A percentile compares a stretch with the other conserved stretches of the same genome.
phyloP scores from a whole-genome alignment of 2,329 filamentous ascomycete species.

The Phialophora macrospora region DNA sequence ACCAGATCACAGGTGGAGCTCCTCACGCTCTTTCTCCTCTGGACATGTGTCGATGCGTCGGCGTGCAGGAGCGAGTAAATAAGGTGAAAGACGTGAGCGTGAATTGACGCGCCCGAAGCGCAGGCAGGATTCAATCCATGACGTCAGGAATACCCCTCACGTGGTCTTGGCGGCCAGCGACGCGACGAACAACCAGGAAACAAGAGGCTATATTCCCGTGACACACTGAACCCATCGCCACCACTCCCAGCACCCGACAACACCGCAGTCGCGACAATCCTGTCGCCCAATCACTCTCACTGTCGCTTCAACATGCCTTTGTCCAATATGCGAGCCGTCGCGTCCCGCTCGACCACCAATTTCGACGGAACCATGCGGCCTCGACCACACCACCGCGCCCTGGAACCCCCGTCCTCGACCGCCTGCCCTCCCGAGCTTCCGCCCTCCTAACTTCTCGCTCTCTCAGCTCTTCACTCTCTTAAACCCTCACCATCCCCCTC shows the following conservation, averaged over 20 bases:
- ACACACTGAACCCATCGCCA: neutral
- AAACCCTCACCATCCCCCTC: neutral
- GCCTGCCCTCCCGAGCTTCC: neutral
- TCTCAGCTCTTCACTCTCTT: neutral
- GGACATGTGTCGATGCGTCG: neutral
- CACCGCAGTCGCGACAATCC: neutral
- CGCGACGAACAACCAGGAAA: no score
- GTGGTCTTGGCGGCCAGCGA: neutral
- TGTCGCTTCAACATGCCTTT: neutral
- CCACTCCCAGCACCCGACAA: neutral
- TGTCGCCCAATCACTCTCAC: neutral
- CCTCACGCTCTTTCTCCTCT: neutral
- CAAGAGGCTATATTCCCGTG: neutral
- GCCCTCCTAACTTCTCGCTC: neutral
- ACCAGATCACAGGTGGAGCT: no score
- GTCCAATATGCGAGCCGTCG: neutral
- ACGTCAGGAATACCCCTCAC: no score
- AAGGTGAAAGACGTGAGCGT: no score
- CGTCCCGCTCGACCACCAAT: neutral
- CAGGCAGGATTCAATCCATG: no score
- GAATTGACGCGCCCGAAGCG: no score
- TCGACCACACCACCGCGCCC: no score
- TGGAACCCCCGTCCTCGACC: no score
- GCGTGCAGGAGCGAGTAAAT: neutral
- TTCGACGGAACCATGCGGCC: no score